Conservation (phyloP, 176 grass and related monocot species). For the Alloteropsis semialata region DNA sequence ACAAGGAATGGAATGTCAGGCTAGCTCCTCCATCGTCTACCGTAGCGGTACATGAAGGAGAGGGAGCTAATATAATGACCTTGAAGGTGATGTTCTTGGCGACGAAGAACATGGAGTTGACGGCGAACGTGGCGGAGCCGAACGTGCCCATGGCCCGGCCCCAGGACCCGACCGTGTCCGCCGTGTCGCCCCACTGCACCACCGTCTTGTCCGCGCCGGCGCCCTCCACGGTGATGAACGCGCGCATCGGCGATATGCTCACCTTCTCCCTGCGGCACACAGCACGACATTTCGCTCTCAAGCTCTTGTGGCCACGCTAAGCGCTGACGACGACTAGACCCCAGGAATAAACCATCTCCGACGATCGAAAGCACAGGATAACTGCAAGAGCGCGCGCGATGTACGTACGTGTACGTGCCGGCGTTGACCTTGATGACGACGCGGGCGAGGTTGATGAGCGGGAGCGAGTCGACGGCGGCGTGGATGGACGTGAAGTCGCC, state of each 20-base stretch:
- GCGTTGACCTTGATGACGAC: slow-evolving; percentile 96
- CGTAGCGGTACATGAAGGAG: too few relatives aligned
- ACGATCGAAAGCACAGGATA: too few relatives aligned
- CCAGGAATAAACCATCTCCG: too few relatives aligned
- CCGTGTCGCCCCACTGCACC: slow-evolving; percentile 98
- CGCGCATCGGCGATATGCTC: slow-evolving; percentile 65
- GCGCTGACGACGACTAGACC: not conserved
- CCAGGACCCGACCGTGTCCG: slow-evolving; percentile 45
- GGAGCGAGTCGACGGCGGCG: slow-evolving; percentile 78
- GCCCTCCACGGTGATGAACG: slow-evolving; percentile 85
- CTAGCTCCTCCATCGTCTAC: too few relatives aligned
- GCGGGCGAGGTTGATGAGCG: slow-evolving; percentile 72
- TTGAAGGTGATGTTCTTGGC: slow-evolving; percentile 96
- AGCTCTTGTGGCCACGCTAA: not conserved
- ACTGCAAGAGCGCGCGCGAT: too few relatives aligned
- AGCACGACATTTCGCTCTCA: not conserved
- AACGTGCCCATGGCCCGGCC: slow-evolving; percentile 77
- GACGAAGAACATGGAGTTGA: slow-evolving; percentile 88
- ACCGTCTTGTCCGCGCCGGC: slow-evolving; percentile 75
- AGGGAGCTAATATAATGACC: too few relatives aligned
- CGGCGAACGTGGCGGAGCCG: slow-evolving; percentile 89
- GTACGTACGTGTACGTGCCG: slow-evolving; percentile 84
- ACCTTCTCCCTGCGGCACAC: slow-evolving; percentile 76
- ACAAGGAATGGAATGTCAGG: not conserved
- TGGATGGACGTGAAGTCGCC: slow-evolving; percentile 87